These are phyloP conservation scores for Yamadazyma paraphyllophila DNA, from an alignment of 805 yeast genomes.

Conservation along the genomic window DNA sequence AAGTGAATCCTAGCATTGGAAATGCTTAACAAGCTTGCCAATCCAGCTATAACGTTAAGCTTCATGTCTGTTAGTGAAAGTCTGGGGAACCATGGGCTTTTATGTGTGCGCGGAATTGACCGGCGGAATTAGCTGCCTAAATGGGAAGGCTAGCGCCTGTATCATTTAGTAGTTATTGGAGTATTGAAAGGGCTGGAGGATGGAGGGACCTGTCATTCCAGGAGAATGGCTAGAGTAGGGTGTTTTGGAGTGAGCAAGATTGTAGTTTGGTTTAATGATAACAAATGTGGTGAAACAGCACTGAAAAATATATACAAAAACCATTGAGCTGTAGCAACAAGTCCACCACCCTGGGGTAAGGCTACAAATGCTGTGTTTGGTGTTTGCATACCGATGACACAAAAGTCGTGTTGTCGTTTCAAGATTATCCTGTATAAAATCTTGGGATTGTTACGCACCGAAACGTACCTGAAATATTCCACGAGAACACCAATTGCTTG, in stretches of 20 bases:
- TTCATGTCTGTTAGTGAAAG: not conserved
- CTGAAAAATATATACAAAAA: no score
- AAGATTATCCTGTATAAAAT: not conserved
- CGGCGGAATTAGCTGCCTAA: conserved; percentile 2
- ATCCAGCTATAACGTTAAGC: not conserved
- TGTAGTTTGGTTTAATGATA: no score
- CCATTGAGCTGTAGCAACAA: no score
- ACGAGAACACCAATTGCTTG: not conserved
- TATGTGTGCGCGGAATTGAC: conserved; percentile 1
- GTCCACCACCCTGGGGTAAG: no score
- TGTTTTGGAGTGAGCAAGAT: no score
- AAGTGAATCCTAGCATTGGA: conserved; percentile 9
- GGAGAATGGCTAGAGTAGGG: no score
- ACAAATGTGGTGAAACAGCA: no score
- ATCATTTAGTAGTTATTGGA: no score
- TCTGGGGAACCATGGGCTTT: not conserved
- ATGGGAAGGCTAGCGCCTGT: not conserved
- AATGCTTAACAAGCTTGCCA: not conserved
- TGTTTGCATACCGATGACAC: no score
- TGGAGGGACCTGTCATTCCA: no score
- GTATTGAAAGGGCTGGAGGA: no score
- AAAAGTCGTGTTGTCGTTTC: not conserved
- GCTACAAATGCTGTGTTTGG: no score
- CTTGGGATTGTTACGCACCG: not conserved
- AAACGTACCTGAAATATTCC: not conserved